Evolutionary conservation across 169 alveolate species (phyloP).

Genomic region (Plasmodium reichenowi): DNA sequence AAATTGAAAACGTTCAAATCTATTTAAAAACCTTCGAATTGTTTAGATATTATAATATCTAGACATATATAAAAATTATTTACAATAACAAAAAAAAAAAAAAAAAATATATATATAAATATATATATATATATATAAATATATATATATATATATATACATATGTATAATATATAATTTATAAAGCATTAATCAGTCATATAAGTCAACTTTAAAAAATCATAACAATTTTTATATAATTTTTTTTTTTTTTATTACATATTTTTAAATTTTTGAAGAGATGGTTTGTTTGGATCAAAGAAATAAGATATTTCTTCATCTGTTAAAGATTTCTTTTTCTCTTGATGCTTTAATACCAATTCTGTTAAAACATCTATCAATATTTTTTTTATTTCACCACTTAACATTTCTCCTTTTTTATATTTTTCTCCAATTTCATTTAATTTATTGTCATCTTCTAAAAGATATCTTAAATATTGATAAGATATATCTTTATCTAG

Average conservation of each 20-base stretch:
- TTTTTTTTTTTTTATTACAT: background rate
- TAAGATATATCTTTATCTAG: conserved; percentile 97
- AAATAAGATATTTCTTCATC: conserved; percentile 56
- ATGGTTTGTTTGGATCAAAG: conserved; percentile 26
- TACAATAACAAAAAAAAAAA: background rate
- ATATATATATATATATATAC: background rate
- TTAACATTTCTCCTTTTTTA: conserved; percentile 95
- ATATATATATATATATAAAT: background rate
- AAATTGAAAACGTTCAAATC: no score
- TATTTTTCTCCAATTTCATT: conserved; percentile 94
- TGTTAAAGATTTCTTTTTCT: conserved; percentile 79
- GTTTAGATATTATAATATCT: no score
- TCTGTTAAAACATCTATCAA: conserved; percentile 90
- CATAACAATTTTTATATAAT: background rate
- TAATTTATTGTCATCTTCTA: conserved; percentile 95
- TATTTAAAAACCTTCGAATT: no score
- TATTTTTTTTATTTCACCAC: conserved; percentile 95
- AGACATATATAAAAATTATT: background rate
- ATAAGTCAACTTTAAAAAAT: background rate
- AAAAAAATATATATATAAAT: background rate
- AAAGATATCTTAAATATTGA: conserved; percentile 93
- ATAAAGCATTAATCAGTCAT: background rate
- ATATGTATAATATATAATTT: background rate
- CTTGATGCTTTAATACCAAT: conserved; percentile 90
- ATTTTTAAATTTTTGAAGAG: conserved; percentile 41